Evolutionary conservation across 2,329 filamentous ascomycete genomes (phyloP).

Genomic region (Metarhizium sp.): DNA sequence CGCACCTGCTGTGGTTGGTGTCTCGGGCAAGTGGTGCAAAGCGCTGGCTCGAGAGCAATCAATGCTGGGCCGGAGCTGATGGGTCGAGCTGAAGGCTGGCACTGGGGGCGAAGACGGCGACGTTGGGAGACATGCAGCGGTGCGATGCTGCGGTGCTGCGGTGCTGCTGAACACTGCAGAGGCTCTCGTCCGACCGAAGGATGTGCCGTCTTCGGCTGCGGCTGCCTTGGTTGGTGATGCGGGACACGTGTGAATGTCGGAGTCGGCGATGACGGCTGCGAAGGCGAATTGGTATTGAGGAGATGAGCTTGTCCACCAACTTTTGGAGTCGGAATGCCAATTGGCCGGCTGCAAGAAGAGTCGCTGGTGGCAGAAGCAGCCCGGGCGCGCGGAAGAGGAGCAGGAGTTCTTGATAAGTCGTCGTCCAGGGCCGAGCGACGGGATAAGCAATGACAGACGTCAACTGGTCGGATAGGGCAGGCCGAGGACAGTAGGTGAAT

Average conservation of each 20-base stretch:
- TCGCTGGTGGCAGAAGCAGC: not conserved
- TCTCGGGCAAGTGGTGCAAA: not conserved
- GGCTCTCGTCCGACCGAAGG: not conserved
- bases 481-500: too few relatives aligned
- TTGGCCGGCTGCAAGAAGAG: conserved; percentile 1
- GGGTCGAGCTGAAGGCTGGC: not conserved
- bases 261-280: conserved; percentile 2
- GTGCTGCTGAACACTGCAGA: not conserved
- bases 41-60: conserved; percentile 7
- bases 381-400: not conserved
- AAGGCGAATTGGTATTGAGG: not conserved
- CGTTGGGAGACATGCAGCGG: not conserved
- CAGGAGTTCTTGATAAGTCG: not conserved
- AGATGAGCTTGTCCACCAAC: not conserved
- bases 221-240: not conserved
- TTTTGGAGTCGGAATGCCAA: conserved; percentile 3
- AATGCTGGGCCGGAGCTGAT: not conserved
- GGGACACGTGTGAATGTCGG: conserved; percentile 11
- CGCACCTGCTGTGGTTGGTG: not conserved
- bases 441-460: too few relatives aligned
- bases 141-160: not conserved
- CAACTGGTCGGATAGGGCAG: too few relatives aligned
- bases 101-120: not conserved
- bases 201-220: not conserved
- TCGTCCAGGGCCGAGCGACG: too few relatives aligned